Percentiles rank a stretch among this genome's conserved stretches.
phyloP scores from a whole-genome alignment of 202 grass and related monocot genomes.

The Eragrostis tef region DNA sequence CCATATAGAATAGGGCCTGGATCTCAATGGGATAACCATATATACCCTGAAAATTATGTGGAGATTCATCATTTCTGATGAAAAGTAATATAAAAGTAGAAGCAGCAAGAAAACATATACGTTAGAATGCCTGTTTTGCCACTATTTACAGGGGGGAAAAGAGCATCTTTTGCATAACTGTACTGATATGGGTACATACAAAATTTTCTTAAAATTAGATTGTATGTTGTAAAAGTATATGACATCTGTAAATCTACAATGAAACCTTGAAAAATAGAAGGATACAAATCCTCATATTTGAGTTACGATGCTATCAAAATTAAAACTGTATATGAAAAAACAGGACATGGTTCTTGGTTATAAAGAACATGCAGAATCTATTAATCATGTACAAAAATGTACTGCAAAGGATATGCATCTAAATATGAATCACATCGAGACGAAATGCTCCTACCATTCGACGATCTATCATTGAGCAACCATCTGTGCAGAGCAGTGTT shows the following conservation, averaged over 20 bases:
- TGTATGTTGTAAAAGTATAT: not conserved
- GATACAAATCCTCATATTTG: not conserved
- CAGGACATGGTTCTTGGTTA: not conserved
- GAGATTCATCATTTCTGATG: not conserved
- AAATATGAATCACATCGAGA: constrained; percentile 40
- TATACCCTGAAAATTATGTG: constrained; percentile 67
- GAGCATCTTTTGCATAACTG: no score
- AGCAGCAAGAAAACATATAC: constrained; percentile 2
- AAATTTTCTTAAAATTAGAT: not conserved
- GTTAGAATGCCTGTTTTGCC: not conserved
- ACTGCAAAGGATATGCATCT: constrained; percentile 7
- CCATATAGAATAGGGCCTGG: constrained; percentile 96
- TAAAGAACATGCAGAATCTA: constrained; percentile 35
- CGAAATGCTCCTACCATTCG: constrained; percentile 71
- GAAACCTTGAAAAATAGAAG: constrained; percentile 6
- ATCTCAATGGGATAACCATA: constrained; percentile 98
- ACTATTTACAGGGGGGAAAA: not conserved
- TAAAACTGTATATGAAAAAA: constrained; percentile 22
- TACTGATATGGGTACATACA: constrained; percentile 15
- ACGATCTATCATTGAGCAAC: constrained; percentile 95
- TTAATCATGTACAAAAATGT: constrained; percentile 16
- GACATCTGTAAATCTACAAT: not conserved
- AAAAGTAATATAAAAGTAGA: not conserved
- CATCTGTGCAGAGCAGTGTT: constrained; percentile 93
- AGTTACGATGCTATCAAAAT: not conserved